A percentile compares a stretch with the other conserved stretches of the same genome.
These are phyloP conservation scores for Vitellaria paradoxa DNA, from an alignment of 179 eudicot species.

Conservation along the genomic window DNA sequence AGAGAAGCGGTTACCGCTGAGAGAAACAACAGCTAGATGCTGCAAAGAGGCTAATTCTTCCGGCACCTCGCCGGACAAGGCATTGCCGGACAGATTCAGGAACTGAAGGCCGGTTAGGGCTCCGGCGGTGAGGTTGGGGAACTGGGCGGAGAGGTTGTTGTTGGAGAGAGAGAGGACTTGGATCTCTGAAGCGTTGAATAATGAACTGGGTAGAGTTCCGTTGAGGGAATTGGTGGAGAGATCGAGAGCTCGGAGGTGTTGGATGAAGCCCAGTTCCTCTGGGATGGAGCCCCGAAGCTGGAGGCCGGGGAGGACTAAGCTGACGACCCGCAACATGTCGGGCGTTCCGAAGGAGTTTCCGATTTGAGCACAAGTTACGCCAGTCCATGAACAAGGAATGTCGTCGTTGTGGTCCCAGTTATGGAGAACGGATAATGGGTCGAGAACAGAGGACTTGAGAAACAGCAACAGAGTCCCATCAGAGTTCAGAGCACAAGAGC, in stretches of 20 bases:
- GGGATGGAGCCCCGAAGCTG: slow-evolving; percentile 67
- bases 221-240: slow-evolving; percentile 62
- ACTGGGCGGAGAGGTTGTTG: slow-evolving; percentile 54
- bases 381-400: slow-evolving; percentile 78
- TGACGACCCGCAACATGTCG: slow-evolving; percentile 36
- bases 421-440: slow-evolving; percentile 60
- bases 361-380: slow-evolving; percentile 47
- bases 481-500: slow-evolving; percentile 37
- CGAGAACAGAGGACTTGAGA: slow-evolving; percentile 67
- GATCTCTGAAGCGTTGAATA: slow-evolving; percentile 58
- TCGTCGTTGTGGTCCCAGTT: slow-evolving; percentile 64
- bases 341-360: slow-evolving; percentile 14
- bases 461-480: slow-evolving; percentile 72
- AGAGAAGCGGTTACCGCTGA: slow-evolving; percentile 54
- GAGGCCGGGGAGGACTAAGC: slow-evolving; percentile 44
- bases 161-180: slow-evolving; percentile 49
- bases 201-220: slow-evolving; percentile 57
- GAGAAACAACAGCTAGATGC: slow-evolving; percentile 56
- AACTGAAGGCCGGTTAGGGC: slow-evolving; percentile 20
- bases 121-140: slow-evolving; percentile 33
- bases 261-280: slow-evolving; percentile 52
- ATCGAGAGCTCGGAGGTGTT: slow-evolving; percentile 50
- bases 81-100: slow-evolving; percentile 67
- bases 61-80: slow-evolving; percentile 50
- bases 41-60: slow-evolving; percentile 24